Evolutionary conservation across 768 basidiomycete species (phyloP), one percentile per base, ranked within the genome.

Genomic region (Lactifluus subvellereus): DNA sequence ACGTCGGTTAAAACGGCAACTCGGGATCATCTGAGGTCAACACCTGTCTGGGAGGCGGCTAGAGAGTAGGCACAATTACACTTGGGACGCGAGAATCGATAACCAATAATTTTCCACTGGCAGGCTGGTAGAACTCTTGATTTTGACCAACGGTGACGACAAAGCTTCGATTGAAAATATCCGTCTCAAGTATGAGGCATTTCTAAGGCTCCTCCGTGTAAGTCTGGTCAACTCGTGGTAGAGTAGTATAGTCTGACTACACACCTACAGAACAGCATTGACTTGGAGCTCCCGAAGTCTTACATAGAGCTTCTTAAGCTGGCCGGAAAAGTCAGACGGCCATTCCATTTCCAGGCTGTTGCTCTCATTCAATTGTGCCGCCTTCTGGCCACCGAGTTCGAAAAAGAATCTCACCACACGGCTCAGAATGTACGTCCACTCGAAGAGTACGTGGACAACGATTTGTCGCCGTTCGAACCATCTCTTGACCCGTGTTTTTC

Each of bases 301-400:
- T 65, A 63, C 60, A 35, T 54, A 14, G 51, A 49, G n/a, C 50
- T 65, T 20, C 57, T 65, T 43, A 65, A 65, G 50, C 38, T 57
- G 22, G 64, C 64, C 16, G 60, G 56, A 11, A 40, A 20, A 50
- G 61, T 62, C 45, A 51, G 64, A 37, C 64, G 64, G 38, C 64
- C 64, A 4, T 65, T 62, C 64, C 45, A 62, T n/a, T 54, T 56
- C 9, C 64, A 65, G 38, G 64, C 64, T 9, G 10, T 62, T 6
- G 56, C 51, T 3, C 61, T 65, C 38, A 53, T 65, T 40, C 33
- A 35, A 11, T 33, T 65, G 43, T 65, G 64, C 47, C 64, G 64
- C 45, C 14, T 7, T 6, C 50, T 65, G n/a, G 64, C 47, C 42
- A 51, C 27, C 27, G 38, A 43, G 61, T 65, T 65, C 10, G 55